phyloP scores from a whole-genome alignment of 257 asterid genomes.

The Solanum sitiens region DNA sequence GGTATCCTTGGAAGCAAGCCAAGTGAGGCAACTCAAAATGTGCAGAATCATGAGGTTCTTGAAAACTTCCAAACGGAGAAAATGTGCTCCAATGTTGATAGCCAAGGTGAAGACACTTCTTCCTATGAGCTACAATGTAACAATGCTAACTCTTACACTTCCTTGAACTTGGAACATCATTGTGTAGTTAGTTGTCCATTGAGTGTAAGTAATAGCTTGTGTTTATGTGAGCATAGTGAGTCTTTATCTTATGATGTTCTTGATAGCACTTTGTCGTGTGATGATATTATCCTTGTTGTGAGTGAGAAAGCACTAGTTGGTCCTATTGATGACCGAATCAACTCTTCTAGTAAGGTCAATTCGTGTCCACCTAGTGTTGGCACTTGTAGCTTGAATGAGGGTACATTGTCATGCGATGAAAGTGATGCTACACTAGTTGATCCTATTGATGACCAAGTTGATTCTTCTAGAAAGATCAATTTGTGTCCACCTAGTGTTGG shows the following conservation, averaged over 20 bases:
- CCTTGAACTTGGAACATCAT: not conserved
- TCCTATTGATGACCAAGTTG: not conserved
- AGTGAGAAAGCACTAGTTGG: not conserved
- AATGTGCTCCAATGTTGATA: not conserved
- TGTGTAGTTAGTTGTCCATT: not conserved
- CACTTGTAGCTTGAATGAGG: not conserved
- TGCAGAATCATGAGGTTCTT: not conserved
- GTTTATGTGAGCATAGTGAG: not conserved
- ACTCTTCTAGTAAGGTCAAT: no score
- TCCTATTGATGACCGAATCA: not conserved
- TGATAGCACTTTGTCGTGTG: no score
- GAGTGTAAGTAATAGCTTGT: not conserved
- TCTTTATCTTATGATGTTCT: not conserved
- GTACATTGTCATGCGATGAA: not conserved
- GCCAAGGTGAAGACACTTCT: not conserved
- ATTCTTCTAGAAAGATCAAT: not conserved
- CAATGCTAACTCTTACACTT: not conserved
- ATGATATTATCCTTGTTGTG: not conserved
- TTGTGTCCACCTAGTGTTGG: not conserved
- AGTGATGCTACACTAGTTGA: not conserved
- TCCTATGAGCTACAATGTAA: not conserved
- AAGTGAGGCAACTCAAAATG: not conserved
- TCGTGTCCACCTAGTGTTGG: not conserved
- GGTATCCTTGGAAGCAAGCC: not conserved
- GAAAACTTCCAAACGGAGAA: not conserved